Evolutionary conservation across 345 rosid genomes (phyloP).

Genomic region (Odontarrhena argentea): DNA sequence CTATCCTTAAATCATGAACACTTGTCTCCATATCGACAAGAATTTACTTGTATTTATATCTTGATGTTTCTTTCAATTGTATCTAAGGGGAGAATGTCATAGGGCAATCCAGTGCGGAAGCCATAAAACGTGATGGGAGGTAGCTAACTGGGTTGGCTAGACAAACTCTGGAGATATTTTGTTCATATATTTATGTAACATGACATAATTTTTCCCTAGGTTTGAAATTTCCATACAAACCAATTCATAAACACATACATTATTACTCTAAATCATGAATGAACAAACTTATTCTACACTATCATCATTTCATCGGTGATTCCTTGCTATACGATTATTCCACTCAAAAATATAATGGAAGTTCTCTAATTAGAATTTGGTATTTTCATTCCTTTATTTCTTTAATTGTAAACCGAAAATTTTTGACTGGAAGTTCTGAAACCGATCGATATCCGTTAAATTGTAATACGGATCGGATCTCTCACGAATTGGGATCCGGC

Average conservation of each 20-base stretch:
- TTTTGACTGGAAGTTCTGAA: too few relatives aligned
- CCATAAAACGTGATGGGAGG: constrained; percentile 80
- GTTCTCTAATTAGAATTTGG: too few relatives aligned
- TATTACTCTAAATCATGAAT: constrained; percentile 11
- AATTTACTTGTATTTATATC: neutral
- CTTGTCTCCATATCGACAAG: neutral
- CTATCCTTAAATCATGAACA: constrained; percentile 5
- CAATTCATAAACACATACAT: constrained; percentile 4
- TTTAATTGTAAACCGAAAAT: too few relatives aligned
- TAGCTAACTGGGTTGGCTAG: constrained; percentile 90
- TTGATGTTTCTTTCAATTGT: neutral
- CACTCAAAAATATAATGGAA: too few relatives aligned
- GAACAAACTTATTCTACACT: constrained; percentile 15
- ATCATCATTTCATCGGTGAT: too few relatives aligned
- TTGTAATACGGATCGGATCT: constrained; percentile 1
- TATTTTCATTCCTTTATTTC: too few relatives aligned
- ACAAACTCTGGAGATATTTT: constrained; percentile 83
- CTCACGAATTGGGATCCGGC: neutral
- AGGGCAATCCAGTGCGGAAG: constrained; percentile 78
- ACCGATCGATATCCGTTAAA: too few relatives aligned
- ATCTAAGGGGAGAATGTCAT: constrained; percentile 75
- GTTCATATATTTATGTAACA: constrained; percentile 84
- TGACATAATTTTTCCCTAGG: neutral
- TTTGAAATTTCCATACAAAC: constrained; percentile 16
- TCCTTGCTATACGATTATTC: too few relatives aligned